Percentiles rank a stretch among this genome's conserved stretches.
These are phyloP conservation scores for Cyberlindnera euphorbiae DNA, from an alignment of 805 yeast genomes.

Conservation along the genomic window DNA sequence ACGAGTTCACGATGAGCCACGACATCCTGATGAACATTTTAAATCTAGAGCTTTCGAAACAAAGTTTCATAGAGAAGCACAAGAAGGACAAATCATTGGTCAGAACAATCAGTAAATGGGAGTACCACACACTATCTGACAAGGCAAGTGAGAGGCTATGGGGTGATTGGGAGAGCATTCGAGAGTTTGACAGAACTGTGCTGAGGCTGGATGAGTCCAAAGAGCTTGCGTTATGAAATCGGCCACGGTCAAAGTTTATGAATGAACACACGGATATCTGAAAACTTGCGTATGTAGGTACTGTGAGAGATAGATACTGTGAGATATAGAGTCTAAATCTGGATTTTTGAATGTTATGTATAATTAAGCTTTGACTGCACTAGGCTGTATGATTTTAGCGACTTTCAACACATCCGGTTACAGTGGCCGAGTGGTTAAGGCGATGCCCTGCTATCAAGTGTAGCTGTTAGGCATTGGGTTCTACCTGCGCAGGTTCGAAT, in stretches of 20 bases:
- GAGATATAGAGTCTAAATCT: too few species aligned
- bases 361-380: background rate
- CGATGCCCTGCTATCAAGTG: slow-evolving; percentile 76
- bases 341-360: background rate
- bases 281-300: too few species aligned
- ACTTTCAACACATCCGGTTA: too few species aligned
- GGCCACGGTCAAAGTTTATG: too few species aligned
- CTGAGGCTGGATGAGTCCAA: slow-evolving; percentile 14
- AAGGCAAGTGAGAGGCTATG: slow-evolving; percentile 2
- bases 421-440: slow-evolving; percentile 95
- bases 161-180: slow-evolving; percentile 5
- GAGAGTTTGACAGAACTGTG: slow-evolving; percentile 13
- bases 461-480: slow-evolving; percentile 78
- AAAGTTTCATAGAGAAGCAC: slow-evolving; percentile 1
- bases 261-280: too few species aligned
- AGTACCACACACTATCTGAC: slow-evolving; percentile 3
- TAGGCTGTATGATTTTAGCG: background rate
- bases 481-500: slow-evolving; percentile 99
- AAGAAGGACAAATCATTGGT: slow-evolving; percentile 2
- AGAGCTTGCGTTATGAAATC: slow-evolving; percentile 6
- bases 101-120: slow-evolving; percentile 1
- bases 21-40: slow-evolving; percentile 11
- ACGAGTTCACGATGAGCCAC: slow-evolving; percentile 2
- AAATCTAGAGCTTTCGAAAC: slow-evolving; percentile 11
- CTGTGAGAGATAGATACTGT: too few species aligned